Percentiles rank a stretch among this genome's conserved stretches.
These are phyloP conservation scores for Penicillium daleae DNA, from an alignment of 495 filamentous ascomycete species.

Conservation along the genomic window DNA sequence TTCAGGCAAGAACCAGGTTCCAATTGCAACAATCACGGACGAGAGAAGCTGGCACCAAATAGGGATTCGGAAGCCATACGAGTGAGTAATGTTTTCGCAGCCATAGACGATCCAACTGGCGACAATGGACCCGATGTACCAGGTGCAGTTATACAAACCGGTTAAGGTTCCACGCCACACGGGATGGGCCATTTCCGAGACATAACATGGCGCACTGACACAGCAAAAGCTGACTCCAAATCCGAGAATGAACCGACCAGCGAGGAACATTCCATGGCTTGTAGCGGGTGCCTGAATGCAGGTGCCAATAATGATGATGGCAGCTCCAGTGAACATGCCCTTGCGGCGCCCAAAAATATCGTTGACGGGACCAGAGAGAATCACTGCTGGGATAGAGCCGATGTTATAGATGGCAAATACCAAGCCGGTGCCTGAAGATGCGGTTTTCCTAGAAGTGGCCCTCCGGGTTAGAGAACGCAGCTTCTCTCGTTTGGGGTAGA, in stretches of 20 bases:
- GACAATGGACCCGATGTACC: constrained; percentile 55
- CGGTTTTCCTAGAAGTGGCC: constrained; percentile 20
- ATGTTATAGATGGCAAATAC: constrained; percentile 64
- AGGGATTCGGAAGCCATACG: constrained; percentile 56
- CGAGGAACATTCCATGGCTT: constrained; percentile 61
- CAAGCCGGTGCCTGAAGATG: constrained; percentile 47
- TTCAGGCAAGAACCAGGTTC: constrained; percentile 31
- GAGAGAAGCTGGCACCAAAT: constrained; percentile 65
- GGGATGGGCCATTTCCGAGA: constrained; percentile 73
- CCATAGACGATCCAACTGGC: constrained; percentile 39
- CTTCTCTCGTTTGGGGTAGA: neutral
- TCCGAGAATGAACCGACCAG: constrained; percentile 73
- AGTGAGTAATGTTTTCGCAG: constrained; percentile 26
- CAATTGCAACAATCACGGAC: constrained; percentile 44
- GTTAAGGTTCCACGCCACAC: constrained; percentile 66
- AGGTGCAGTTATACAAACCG: constrained; percentile 44
- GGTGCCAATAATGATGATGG: constrained; percentile 62
- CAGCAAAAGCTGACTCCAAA: constrained; percentile 70
- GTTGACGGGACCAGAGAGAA: constrained; percentile 26
- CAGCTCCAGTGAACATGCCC: constrained; percentile 64
- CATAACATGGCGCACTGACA: constrained; percentile 71
- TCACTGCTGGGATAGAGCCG: constrained; percentile 27
- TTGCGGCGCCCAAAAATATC: constrained; percentile 55
- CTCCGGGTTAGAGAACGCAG: neutral
- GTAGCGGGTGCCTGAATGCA: constrained; percentile 52